phyloP scores from a whole-genome alignment of 306 rosid genomes.

The Dalbergia oliveri region DNA sequence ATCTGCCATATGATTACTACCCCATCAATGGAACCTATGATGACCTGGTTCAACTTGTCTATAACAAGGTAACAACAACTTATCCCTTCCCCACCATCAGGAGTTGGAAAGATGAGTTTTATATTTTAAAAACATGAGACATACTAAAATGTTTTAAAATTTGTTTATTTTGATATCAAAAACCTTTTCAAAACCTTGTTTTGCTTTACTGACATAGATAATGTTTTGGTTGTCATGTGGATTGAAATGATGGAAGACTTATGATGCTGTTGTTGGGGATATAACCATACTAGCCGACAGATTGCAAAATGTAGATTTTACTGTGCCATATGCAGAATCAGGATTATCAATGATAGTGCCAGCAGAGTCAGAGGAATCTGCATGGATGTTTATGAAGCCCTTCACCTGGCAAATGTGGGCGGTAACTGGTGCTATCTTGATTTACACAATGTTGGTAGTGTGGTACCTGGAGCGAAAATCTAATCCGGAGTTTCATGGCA shows the following conservation, averaged over 20 bases:
- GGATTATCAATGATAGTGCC: conserved; percentile 72
- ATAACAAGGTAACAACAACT: conserved; percentile 59
- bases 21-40: conserved; percentile 52
- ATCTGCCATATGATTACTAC: conserved; percentile 52
- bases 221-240: conserved; percentile 33
- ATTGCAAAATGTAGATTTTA: conserved; percentile 64
- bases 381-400: conserved; percentile 76
- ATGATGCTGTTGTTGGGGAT: conserved; percentile 71
- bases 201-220: conserved; percentile 12
- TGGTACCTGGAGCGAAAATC: conserved; percentile 68
- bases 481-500: conserved; percentile 67
- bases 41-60: conserved; percentile 61
- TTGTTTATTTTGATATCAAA: too few species aligned
- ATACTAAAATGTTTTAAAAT: too few species aligned
- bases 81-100: background rate
- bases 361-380: conserved; percentile 43
- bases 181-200: background rate
- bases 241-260: conserved; percentile 57
- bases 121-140: too few species aligned
- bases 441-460: conserved; percentile 65
- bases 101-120: too few species aligned
- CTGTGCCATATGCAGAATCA: conserved; percentile 73
- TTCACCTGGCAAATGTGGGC: conserved; percentile 76
- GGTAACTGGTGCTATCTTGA: conserved; percentile 49
- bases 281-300: conserved; percentile 62